Base-by-base conservation (phyloP, 345 rosid genomes). In the Melastoma malabathricum region DNA sequence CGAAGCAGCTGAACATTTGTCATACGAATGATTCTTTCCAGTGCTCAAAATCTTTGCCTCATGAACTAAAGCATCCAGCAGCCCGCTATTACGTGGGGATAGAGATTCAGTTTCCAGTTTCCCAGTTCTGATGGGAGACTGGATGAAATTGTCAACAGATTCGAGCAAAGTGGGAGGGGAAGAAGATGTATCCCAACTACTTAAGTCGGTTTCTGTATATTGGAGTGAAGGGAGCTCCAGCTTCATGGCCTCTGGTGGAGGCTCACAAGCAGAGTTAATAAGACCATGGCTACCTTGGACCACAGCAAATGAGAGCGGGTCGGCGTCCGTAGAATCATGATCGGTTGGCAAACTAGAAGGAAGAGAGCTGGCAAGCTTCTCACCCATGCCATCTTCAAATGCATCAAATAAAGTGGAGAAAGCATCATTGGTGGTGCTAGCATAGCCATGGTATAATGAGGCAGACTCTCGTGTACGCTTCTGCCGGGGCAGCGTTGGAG, bases 211-310 rank as follows among this genome's bases (percentile, higher is more conserved):
- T 70, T 86, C 96, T 62, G 85, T 55, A 84, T 79, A 79, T 92
- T 92, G 99, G 97, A 92, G 89, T 84, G 99, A 92, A 92, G 97
- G 97, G 99, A 92, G 97, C 97, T 92, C 99, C 86, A 75, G 74
- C 99, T 92, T 88, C 97, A 83, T 66, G 64, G 88, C 79, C 88
- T 69, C 88, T 14, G 72, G 63, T 19, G 47, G 43, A 64, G 90
- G 82, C 84, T 69, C 82, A 56, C 94, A 92, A 92, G 97, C 68
- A 74, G 85, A 74, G 84, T 81, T 77, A 68, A 77, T 67, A 70
- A 77, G 72, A 88, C 86, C 64, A 70, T 83, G 95, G 89, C 88
- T 50, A 64, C 83, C 77, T 58, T 70, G 79, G 73, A 75, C 64
- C 51, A 64, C 75, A 59, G 77, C 76, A 62, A 78, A 72, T 55